These are phyloP conservation scores for Salisapilia sapeloensis DNA, from an alignment of 352 stramenopile genomes.

Conservation along the genomic window DNA sequence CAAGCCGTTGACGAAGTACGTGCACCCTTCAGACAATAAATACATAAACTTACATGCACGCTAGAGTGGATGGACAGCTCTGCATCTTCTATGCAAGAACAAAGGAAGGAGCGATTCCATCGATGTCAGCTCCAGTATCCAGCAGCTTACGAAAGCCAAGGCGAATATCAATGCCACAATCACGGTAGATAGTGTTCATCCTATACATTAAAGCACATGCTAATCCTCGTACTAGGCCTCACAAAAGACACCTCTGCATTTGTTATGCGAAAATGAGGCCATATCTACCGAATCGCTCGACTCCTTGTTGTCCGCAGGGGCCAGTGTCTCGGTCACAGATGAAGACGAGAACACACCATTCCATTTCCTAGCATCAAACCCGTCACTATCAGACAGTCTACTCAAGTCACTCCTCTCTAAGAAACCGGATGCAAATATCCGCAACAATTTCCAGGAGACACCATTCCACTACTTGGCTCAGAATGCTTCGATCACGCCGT, in stretches of 20 bases:
- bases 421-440: constrained; percentile 30
- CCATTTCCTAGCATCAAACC: constrained; percentile 45
- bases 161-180: constrained; percentile 12
- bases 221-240: constrained; percentile 5
- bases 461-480: constrained; percentile 62
- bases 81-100: constrained; percentile 59
- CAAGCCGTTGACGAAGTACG: constrained; percentile 53
- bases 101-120: constrained; percentile 10
- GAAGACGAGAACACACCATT: constrained; percentile 44
- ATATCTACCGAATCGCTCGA: constrained; percentile 14
- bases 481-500: constrained; percentile 21
- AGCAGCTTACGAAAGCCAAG: constrained; percentile 18
- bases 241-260: constrained; percentile 10
- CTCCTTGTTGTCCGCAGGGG: constrained; percentile 18
- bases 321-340: constrained; percentile 26
- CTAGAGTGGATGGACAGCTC: constrained; percentile 45
- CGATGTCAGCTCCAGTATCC: constrained; percentile 18
- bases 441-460: constrained; percentile 67
- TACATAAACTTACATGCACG: background rate
- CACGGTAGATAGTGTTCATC: constrained; percentile 3
- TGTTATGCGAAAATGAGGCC: constrained; percentile 45
- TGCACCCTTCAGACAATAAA: background rate
- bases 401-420: constrained; percentile 20
- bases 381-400: constrained; percentile 11
- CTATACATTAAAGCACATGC: background rate